A percentile compares a stretch with the other conserved stretches of the same genome.
phyloP scores from a whole-genome alignment of 768 basidiomycete species.

The Agaricus blazei region DNA sequence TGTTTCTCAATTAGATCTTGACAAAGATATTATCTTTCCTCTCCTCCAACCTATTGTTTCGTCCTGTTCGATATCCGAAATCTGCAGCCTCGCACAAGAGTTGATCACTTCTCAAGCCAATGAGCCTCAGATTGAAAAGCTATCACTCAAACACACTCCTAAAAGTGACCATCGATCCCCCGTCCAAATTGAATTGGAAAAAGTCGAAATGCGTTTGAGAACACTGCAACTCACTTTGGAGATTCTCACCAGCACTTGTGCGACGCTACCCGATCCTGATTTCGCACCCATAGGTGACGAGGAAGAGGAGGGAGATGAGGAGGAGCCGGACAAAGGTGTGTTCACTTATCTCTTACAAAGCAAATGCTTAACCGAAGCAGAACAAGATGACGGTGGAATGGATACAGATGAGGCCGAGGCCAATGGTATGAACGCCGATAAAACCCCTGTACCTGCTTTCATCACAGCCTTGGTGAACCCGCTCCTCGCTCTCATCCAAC shows the following conservation, averaged over 20 bases:
- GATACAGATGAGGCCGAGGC: constrained; percentile 41
- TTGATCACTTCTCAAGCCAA: constrained; percentile 44
- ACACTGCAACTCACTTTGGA: constrained; percentile 83
- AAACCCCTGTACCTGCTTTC: constrained; percentile 33
- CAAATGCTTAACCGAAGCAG: not conserved
- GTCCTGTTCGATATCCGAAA: constrained; percentile 49
- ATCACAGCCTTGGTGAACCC: constrained; percentile 64
- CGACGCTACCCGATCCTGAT: constrained; percentile 77
- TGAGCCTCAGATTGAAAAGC: constrained; percentile 48
- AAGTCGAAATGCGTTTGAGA: constrained; percentile 63
- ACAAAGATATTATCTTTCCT: constrained; percentile 68
- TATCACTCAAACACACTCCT: constrained; percentile 60
- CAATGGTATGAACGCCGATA: constrained; percentile 33
- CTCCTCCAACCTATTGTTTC: constrained; percentile 63
- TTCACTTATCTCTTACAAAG: not conserved
- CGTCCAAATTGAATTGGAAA: constrained; percentile 66
- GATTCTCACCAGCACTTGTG: constrained; percentile 83
- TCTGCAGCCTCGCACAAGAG: constrained; percentile 43
- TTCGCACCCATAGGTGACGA: constrained; percentile 26
- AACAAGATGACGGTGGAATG: constrained; percentile 25
- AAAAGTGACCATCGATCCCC: constrained; percentile 73
- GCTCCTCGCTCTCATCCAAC: constrained; percentile 62
- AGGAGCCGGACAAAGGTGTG: constrained; percentile 29
- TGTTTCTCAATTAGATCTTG: constrained; percentile 59
- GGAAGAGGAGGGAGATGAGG: constrained; percentile 31